Base-by-base conservation (phyloP, 2,329 filamentous ascomycete genomes). In the Sarocladium strictum region DNA sequence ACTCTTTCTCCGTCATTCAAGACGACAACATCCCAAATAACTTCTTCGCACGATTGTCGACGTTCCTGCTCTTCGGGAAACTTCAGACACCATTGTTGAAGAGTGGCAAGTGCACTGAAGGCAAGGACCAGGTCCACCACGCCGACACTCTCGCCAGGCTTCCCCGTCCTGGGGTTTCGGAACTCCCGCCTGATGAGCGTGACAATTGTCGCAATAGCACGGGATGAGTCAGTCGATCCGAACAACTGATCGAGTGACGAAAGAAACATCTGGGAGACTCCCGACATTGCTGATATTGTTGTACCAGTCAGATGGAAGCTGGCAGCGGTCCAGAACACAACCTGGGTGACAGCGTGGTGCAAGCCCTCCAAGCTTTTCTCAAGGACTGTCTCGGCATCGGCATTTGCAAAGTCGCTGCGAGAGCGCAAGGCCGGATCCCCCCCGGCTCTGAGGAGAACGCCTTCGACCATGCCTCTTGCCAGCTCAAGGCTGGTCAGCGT, bases 1-100 rank as follows among this genome's bases (percentile, higher is more conserved):
- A 86, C 77, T 33, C 79, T 75, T 45, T 77, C 73, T 9, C 80
- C 80, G 60, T 83, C 75, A 56, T 80, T 76, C 15, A 85, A 69
- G 0, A 87, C 79, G 7, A 87, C 81, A 2, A 86, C 78, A 61
- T 87, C 84, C 84, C 84, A 87, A 9, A 87, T 72, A 2, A 81
- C 68, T 57, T 85, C 80, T 55, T 85, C 80, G 17, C 73, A 72
- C 11, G 71, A 70, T 7, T 75, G 68, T 1, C 73, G 70, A 23
- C 71, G 69, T 6, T 65, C 67, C 59, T 84, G 79, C 49, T 78
- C 74, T 19, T 79, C 75, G 6, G 76, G 72, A 29, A 75, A 69
- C 41, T 72, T 77, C 53, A 74, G 74, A 57, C 80, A 84, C 63
- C 75, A 76, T 53, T 75, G 73, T 62, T 86, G 84, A 21, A 87